These are phyloP conservation scores for Conringia planisiliqua DNA, from an alignment of 345 rosid genomes.

Conservation along the genomic window DNA sequence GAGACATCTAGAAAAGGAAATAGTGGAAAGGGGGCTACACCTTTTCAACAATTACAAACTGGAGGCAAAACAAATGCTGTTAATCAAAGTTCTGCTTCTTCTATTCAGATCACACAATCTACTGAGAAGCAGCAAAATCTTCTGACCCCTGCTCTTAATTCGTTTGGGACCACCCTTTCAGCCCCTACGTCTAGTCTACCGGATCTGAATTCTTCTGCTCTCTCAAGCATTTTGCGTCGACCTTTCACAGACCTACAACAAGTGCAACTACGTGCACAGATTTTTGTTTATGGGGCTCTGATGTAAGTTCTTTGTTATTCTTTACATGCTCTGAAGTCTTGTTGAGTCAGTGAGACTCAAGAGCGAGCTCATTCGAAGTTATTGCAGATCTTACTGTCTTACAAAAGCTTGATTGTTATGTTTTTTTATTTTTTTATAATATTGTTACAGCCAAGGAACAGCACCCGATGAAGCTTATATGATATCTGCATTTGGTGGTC, in stretches of 20 bases:
- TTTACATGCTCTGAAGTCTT: conserved; percentile 5
- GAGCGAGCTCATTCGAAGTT: neutral
- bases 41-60: conserved; percentile 43
- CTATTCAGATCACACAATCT: conserved; percentile 49
- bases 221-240: conserved; percentile 59
- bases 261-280: conserved; percentile 99
- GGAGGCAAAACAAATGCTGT: conserved; percentile 46
- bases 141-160: conserved; percentile 45
- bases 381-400: conserved; percentile 1
- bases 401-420: conserved; percentile 10
- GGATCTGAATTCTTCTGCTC: conserved; percentile 61
- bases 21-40: conserved; percentile 40
- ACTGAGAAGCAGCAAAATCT: conserved; percentile 57
- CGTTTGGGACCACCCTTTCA: conserved; percentile 48
- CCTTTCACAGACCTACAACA: conserved; percentile 97
- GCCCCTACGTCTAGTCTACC: conserved; percentile 56
- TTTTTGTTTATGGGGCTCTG: conserved; percentile 93
- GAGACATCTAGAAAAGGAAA: conserved; percentile 59
- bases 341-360: conserved; percentile 3
- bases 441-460: conserved; percentile 72
- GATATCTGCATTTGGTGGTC: conserved; percentile 96
- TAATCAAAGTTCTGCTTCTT: conserved; percentile 42
- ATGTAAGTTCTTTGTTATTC: conserved; percentile 55
- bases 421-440: neutral
- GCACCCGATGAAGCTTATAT: conserved; percentile 95